Conservation (phyloP, 177 flowering plant species). For the Vitis hybrid region DNA sequence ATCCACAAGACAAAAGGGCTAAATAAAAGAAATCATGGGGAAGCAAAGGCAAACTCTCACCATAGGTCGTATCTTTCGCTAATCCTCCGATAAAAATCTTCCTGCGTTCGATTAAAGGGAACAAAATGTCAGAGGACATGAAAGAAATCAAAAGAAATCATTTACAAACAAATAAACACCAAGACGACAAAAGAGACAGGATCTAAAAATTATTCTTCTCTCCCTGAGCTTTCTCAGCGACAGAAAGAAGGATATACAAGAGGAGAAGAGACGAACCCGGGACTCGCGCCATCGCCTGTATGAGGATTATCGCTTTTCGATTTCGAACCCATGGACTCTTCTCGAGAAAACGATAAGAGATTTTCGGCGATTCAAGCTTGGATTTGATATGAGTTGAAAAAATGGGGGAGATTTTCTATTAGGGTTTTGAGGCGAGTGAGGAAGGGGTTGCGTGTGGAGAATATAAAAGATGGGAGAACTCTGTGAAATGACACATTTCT, state of each 20-base stretch:
- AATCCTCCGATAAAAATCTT: slow-evolving; percentile 87
- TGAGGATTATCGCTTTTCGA: slow-evolving; percentile 29
- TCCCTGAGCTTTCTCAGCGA: background rate
- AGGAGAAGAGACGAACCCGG: slow-evolving; percentile 41
- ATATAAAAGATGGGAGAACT: background rate
- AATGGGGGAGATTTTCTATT: background rate
- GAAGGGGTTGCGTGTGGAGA: background rate
- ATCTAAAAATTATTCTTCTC: background rate
- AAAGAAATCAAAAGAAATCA: background rate
- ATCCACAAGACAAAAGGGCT: background rate
- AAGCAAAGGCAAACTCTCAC: slow-evolving; percentile 31
- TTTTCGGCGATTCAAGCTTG: too few relatives aligned
- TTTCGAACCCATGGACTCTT: slow-evolving; percentile 39
- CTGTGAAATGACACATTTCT: background rate
- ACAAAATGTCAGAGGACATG: background rate
- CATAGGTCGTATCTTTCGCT: slow-evolving; percentile 61
- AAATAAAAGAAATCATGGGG: background rate
- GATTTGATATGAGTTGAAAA: background rate
- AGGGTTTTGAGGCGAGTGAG: slow-evolving; percentile 5
- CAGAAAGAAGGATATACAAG: background rate
- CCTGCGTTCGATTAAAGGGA: slow-evolving; percentile 29
- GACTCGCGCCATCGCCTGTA: slow-evolving; percentile 61
- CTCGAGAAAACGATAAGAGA: background rate
- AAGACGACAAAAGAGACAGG: background rate
- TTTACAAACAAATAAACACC: background rate